Percentiles rank a stretch among this genome's conserved stretches.
Conservation (phyloP, 148 eudicot genomes). For the Suaeda aralocaspica region DNA sequence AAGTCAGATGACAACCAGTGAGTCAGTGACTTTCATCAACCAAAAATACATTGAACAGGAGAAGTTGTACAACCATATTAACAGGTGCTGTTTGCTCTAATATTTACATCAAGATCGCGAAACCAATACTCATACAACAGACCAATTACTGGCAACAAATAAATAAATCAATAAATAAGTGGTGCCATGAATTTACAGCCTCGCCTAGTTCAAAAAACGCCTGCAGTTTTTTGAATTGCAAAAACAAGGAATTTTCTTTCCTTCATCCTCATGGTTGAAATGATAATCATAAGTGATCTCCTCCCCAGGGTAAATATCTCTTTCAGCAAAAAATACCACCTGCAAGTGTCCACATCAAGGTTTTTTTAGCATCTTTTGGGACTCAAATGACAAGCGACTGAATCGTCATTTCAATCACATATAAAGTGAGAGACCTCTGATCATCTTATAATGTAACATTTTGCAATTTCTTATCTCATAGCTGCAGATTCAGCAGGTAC, state of each 20-base stretch:
- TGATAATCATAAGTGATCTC: conserved; percentile 82
- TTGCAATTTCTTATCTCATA: too few species aligned
- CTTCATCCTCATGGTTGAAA: conserved; percentile 77
- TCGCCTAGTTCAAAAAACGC: conserved; percentile 50
- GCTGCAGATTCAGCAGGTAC: neutral
- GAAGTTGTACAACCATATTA: conserved; percentile 8
- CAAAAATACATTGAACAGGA: neutral
- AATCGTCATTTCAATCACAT: neutral
- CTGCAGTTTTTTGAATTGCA: conserved; percentile 67
- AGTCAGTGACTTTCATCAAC: neutral
- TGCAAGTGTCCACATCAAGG: conserved; percentile 19
- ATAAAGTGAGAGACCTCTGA: neutral
- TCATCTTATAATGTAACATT: neutral
- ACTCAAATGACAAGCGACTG: neutral
- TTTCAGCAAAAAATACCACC: conserved; percentile 76
- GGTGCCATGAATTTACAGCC: neutral
- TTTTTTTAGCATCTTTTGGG: neutral
- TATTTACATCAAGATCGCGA: conserved; percentile 14
- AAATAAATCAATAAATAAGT: neutral
- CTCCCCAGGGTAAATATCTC: conserved; percentile 78
- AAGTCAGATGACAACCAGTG: neutral
- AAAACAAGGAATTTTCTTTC: conserved; percentile 64
- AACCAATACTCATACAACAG: neutral
- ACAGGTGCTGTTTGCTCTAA: conserved; percentile 9
- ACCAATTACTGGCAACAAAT: neutral